Conservation (phyloP, 192 early-diverging fungal species). For the Entomortierella chlamydospora region DNA sequence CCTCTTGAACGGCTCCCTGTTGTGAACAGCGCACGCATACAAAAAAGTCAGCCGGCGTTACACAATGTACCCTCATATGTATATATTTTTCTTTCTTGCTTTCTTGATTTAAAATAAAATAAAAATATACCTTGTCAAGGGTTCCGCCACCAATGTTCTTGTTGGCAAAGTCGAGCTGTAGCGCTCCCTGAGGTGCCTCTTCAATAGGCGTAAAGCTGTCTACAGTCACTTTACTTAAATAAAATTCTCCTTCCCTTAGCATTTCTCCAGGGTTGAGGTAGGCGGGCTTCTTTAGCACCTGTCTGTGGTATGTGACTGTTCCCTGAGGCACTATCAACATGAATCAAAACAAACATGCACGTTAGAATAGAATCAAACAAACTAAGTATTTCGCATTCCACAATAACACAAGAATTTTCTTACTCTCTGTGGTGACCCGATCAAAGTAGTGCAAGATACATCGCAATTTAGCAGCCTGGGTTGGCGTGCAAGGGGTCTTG, state of each 20-base stretch:
- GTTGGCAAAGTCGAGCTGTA: constrained; percentile 52
- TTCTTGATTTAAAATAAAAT: neutral
- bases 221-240: constrained; percentile 13
- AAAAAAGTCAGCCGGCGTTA: neutral
- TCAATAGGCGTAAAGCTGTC: constrained; percentile 33
- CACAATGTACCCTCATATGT: neutral
- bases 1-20: constrained; percentile 50
- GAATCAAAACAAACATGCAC: neutral
- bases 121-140: constrained; percentile 36
- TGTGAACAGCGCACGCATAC: neutral
- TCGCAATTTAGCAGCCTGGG: constrained; percentile 42
- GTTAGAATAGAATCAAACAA: neutral
- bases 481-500: constrained; percentile 22
- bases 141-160: constrained; percentile 43
- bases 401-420: neutral
- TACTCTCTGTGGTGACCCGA: constrained; percentile 47
- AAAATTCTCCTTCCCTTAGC: neutral
- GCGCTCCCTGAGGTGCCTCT: constrained; percentile 32
- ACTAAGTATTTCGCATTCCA: neutral
- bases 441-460: constrained; percentile 53
- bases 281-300: constrained; percentile 40
- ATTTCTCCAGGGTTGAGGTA: constrained; percentile 14
- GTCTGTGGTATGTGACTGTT: constrained; percentile 45
- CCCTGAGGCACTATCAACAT: constrained; percentile 33
- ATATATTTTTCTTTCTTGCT: no score